Conservation (phyloP, 768 basidiomycete species). For the Auricularia sp. region DNA sequence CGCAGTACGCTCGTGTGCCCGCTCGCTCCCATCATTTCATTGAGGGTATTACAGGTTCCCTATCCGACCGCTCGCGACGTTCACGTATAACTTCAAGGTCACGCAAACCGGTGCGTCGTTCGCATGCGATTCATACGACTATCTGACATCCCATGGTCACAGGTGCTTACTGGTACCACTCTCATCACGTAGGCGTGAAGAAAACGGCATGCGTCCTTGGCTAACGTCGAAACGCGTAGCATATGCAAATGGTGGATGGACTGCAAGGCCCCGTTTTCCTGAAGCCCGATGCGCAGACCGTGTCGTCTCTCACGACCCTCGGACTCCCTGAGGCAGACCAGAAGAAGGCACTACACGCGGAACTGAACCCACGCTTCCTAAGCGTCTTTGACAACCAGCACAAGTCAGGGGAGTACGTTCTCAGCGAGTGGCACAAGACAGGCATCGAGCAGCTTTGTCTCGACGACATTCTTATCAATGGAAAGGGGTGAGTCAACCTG, state of each 20-base stretch:
- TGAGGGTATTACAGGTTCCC: background rate
- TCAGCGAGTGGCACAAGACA: background rate
- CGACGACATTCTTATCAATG: background rate
- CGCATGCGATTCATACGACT: background rate
- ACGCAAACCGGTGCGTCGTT: background rate
- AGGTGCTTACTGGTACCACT: background rate
- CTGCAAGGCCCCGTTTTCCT: background rate
- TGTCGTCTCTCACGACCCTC: background rate
- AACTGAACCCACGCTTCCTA: background rate
- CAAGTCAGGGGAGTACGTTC: background rate
- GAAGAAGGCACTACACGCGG: background rate
- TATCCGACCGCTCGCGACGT: background rate
- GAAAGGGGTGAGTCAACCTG: background rate
- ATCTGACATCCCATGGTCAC: background rate
- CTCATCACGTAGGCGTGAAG: no score
- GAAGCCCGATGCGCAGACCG: background rate
- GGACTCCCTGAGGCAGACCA: background rate
- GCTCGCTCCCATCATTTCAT: background rate
- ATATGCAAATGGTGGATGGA: background rate
- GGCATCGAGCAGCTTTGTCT: background rate
- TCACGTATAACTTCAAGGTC: background rate
- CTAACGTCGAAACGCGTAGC: background rate
- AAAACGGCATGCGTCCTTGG: no score
- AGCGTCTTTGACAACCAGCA: background rate
- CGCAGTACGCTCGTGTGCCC: background rate